Conservation (phyloP, 805 yeast genomes). For the Myxozyma neotropica region DNA sequence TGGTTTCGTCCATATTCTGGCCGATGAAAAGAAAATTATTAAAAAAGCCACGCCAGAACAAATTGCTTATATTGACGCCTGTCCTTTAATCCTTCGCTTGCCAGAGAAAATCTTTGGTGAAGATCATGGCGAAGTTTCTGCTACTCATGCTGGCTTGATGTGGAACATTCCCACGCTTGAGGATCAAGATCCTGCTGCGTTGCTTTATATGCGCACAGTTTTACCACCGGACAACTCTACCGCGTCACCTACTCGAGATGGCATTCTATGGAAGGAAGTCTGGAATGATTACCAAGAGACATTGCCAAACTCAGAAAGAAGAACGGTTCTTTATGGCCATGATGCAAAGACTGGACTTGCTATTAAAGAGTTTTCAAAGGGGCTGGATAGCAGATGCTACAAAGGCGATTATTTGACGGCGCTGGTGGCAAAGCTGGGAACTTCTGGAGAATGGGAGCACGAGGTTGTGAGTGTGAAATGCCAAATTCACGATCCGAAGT, state of each 20-base stretch:
- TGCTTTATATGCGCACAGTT: constrained; percentile 69
- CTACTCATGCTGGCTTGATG: constrained; percentile 81
- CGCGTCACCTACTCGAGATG: constrained; percentile 51
- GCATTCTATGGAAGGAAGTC: constrained; percentile 37
- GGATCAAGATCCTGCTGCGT: constrained; percentile 63
- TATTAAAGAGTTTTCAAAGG: constrained; percentile 65
- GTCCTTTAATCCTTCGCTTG: constrained; percentile 64
- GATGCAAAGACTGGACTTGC: constrained; percentile 80
- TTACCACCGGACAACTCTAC: constrained; percentile 63
- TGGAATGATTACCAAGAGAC: constrained; percentile 38
- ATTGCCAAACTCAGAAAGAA: constrained; percentile 39
- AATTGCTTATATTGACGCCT: constrained; percentile 57
- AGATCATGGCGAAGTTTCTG: constrained; percentile 51
- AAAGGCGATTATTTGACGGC: constrained; percentile 73
- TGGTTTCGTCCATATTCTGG: constrained; percentile 29
- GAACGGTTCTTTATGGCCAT: constrained; percentile 77
- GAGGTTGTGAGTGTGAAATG: constrained; percentile 32
- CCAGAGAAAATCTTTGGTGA: constrained; percentile 54
- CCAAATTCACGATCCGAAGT: constrained; percentile 32
- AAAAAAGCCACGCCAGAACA: constrained; percentile 57
- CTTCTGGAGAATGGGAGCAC: constrained; percentile 34
- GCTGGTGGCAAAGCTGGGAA: constrained; percentile 45
- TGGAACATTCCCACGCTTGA: constrained; percentile 59
- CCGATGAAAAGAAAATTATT: constrained; percentile 34
- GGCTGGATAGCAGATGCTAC: constrained; percentile 82